Conservation (phyloP, 257 asterid genomes). For the Forsythia viridissima region DNA sequence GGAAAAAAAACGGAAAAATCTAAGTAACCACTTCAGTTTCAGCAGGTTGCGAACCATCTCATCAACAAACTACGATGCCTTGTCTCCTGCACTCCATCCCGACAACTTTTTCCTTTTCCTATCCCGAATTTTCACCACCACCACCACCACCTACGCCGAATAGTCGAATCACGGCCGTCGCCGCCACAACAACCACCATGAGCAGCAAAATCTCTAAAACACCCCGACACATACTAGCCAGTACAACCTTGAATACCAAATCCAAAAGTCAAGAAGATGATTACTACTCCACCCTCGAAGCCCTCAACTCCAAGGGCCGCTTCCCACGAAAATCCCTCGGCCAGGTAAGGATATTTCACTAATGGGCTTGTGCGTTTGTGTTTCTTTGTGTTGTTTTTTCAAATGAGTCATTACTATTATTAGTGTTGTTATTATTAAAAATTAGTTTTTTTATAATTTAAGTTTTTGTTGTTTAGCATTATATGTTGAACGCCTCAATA, state of each 20-base stretch:
- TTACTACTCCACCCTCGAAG: conserved; percentile 83
- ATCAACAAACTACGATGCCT: conserved; percentile 32
- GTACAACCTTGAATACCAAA: conserved; percentile 36
- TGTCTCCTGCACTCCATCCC: conserved; percentile 30
- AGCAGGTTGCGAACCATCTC: not conserved
- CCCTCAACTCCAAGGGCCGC: conserved; percentile 92
- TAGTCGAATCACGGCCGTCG: conserved; percentile 20
- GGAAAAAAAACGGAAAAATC: not conserved
- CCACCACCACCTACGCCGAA: conserved; percentile 35
- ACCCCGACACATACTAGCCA: conserved; percentile 26
- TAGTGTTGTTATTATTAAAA: not conserved
- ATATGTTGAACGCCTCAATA: conserved; percentile 75
- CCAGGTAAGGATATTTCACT: conserved; percentile 46
- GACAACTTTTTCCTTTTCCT: conserved; percentile 31
- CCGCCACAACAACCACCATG: conserved; percentile 7
- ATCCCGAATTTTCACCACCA: conserved; percentile 22
- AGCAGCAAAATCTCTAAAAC: conserved; percentile 11
- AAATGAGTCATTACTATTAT: not conserved
- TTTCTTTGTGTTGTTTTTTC: not conserved
- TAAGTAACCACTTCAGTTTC: not conserved
- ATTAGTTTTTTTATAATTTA: not conserved
- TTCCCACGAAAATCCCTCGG: conserved; percentile 94
- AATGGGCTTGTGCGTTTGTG: not conserved
- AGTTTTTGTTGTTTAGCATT: conserved; percentile 61
- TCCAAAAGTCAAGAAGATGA: conserved; percentile 61